Evolutionary conservation across 225 moss, liverwort and hornwort genomes (phyloP).

Genomic region (Ulota crispa): DNA sequence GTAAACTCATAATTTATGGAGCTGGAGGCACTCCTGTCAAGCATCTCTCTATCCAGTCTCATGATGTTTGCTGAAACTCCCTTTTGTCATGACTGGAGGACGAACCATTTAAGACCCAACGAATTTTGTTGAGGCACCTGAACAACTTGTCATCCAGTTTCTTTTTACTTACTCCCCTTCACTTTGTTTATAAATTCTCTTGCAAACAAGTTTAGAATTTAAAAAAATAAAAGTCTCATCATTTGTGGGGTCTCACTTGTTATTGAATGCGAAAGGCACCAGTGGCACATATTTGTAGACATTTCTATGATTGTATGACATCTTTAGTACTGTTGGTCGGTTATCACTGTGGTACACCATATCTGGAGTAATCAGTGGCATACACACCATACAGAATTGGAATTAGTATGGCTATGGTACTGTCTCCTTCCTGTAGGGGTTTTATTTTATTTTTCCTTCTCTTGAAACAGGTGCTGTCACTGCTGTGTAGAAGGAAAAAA

Average conservation of each 20-base stretch:
- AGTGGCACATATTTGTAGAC: neutral
- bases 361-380: neutral
- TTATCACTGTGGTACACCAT: neutral
- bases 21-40: neutral
- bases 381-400: neutral
- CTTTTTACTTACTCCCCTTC: neutral
- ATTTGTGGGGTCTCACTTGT: neutral
- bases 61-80: neutral
- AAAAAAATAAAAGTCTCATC: too few relatives aligned
- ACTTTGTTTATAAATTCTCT: neutral
- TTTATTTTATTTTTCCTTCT: too few relatives aligned
- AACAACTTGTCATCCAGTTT: neutral
- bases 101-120: neutral
- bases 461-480: too few relatives aligned
- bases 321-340: neutral
- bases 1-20: neutral
- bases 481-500: too few relatives aligned
- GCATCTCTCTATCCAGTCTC: neutral
- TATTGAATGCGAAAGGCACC: neutral
- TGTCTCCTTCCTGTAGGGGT: neutral
- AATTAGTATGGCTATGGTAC: neutral
- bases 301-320: slow-evolving; percentile 13
- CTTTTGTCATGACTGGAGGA: neutral
- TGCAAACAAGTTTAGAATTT: too few relatives aligned
- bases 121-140: neutral